Percentiles rank a stretch among this genome's conserved stretches.
These are phyloP conservation scores for Pythium aphanidermatum DNA, from an alignment of 352 stramenopile species.

Conservation along the genomic window DNA sequence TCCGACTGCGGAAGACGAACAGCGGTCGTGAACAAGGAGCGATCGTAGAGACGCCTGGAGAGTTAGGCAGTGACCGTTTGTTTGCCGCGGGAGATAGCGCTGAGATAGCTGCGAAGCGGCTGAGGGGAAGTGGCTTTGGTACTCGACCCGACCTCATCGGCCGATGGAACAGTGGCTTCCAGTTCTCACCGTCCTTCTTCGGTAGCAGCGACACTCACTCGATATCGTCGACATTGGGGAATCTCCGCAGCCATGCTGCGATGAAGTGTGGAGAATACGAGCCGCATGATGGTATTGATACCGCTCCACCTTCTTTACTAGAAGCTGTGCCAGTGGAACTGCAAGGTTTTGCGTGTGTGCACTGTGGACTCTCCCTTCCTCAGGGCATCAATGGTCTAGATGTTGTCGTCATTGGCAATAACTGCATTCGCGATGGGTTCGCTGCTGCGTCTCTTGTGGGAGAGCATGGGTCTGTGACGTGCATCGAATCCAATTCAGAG, in stretches of 20 bases:
- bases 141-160: neutral
- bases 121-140: neutral
- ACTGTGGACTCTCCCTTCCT: conserved; percentile 11
- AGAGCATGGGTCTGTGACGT: conserved; percentile 28
- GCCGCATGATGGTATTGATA: neutral
- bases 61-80: no score
- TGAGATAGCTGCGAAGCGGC: neutral
- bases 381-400: conserved; percentile 27
- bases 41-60: neutral
- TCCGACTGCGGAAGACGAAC: conserved; percentile 46
- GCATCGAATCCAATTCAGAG: conserved; percentile 27
- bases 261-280: neutral
- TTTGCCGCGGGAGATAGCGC: no score
- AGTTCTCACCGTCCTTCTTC: neutral
- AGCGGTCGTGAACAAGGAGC: neutral
- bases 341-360: conserved; percentile 20
- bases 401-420: conserved; percentile 34
- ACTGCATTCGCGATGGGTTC: conserved; percentile 43
- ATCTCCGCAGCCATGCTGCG: neutral
- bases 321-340: conserved; percentile 20
- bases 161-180: conserved; percentile 1
- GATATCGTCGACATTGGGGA: neutral
- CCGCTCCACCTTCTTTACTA: neutral
- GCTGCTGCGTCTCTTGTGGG: conserved; percentile 34
- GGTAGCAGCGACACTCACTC: neutral